Evolutionary conservation across 108 stramenopile genomes (phyloP).

Genomic region (Fragilariopsis cylindrus): DNA sequence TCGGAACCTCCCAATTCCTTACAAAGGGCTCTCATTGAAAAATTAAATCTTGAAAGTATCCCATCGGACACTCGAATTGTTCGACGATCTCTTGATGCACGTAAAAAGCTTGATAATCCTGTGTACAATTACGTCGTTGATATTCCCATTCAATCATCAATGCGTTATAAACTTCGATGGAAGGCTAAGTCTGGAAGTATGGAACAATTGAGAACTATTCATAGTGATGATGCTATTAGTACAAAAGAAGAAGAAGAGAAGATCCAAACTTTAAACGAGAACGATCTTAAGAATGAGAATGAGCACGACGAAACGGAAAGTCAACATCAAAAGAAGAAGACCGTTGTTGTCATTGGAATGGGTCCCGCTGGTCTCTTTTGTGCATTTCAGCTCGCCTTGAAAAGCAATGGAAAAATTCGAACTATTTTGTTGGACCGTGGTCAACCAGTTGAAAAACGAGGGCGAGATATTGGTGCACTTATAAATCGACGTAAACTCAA

Average conservation of each 20-base stretch:
- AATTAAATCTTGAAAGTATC: not conserved
- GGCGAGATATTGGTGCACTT: conserved; percentile 88
- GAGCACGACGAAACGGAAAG: not conserved
- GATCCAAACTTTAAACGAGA: not conserved
- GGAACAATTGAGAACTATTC: conserved; percentile 5
- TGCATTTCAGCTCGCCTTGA: conserved; percentile 70
- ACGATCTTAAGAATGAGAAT: not conserved
- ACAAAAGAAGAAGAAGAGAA: not conserved
- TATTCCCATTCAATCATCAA: conserved; percentile 16
- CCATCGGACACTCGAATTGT: conserved; percentile 47
- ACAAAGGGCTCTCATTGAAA: not conserved
- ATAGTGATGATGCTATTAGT: not conserved
- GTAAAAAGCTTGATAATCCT: conserved; percentile 54
- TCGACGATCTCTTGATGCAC: conserved; percentile 81
- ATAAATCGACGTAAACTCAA: conserved; percentile 55
- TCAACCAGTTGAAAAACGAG: conserved; percentile 89
- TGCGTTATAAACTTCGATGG: conserved; percentile 5
- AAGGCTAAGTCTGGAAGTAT: conserved; percentile 3
- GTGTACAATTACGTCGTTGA: conserved; percentile 78
- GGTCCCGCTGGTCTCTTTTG: conserved; percentile 94
- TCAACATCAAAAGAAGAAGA: conserved; percentile 14
- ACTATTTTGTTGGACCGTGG: conserved; percentile 89
- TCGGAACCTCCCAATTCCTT: conserved; percentile 6
- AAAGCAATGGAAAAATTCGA: conserved; percentile 41
- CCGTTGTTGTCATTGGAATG: conserved; percentile 73